phyloP scores from a whole-genome alignment of 1,284 basidiomycete species.

The Tremellales sp. region DNA sequence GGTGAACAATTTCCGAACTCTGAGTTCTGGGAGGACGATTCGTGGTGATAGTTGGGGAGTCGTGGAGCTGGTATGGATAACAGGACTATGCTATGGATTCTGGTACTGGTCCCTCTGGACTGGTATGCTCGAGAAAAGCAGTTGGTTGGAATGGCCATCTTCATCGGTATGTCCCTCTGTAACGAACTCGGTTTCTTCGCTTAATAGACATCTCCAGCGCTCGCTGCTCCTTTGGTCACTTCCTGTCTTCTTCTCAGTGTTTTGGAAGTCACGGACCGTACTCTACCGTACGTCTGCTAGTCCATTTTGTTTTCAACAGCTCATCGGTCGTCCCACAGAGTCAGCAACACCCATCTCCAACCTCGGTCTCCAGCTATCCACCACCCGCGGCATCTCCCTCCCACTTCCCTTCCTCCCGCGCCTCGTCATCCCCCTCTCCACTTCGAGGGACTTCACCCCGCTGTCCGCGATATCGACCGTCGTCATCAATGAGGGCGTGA shows the following conservation, averaged over 20 bases:
- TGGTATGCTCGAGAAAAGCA: too few species aligned
- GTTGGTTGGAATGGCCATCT: too few species aligned
- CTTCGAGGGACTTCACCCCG: conserved; percentile 28
- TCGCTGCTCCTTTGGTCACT: too few species aligned
- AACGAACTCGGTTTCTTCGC: too few species aligned
- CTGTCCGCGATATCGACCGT: conserved; percentile 29
- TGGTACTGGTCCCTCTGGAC: too few species aligned
- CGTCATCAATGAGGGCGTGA: conserved; percentile 39
- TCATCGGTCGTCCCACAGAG: conserved; percentile 26
- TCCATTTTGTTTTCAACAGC: not conserved
- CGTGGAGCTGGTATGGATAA: conserved; percentile 2
- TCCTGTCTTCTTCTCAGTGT: too few species aligned
- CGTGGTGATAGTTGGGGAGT: conserved; percentile 19
- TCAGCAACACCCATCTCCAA: conserved; percentile 47
- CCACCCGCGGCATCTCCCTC: conserved; percentile 40
- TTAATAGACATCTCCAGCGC: too few species aligned
- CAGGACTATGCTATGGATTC: too few species aligned
- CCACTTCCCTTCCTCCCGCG: conserved; percentile 5
- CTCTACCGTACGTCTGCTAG: conserved; percentile 12
- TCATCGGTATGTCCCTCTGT: too few species aligned
- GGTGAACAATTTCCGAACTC: conserved; percentile 19
- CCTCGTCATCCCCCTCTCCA: conserved; percentile 8
- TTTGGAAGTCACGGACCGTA: conserved; percentile 1
- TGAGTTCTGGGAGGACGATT: conserved; percentile 9
- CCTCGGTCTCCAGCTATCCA: conserved; percentile 62